Evolutionary conservation across 225 moss, liverwort and hornwort genomes (phyloP), one percentile per base, ranked within the genome.

Genomic region (Pseudisothecium myosuroides): DNA sequence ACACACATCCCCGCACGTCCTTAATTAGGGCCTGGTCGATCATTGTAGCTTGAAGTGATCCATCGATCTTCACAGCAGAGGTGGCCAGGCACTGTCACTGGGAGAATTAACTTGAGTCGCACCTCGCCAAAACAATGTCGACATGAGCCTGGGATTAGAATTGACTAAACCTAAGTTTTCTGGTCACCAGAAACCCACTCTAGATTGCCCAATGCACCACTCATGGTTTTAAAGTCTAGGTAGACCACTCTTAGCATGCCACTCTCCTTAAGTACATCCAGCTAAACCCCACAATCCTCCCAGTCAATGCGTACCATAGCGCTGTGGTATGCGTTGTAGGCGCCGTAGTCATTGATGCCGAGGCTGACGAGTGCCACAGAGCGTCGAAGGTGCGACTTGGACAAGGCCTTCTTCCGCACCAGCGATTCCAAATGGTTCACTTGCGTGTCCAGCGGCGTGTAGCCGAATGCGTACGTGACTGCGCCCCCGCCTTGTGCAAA

Each of bases 331-430:
- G 20, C 27, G 77, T 93, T 94, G 79, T 71, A 90, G 28, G 92
- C 90, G 55, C 88, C 43, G 10, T 94, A 93, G 91, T 94, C 94
- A 28, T 94, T 93, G 78, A 94, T n/a, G 34, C 92, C 94, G 4
- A 94, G 90, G 80, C 92, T 91, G 17, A 94, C 92, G 16, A 93
- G 86, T 7, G 92, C 94, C 68, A 94, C 93, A 10, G 94, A 94
- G 27, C 65, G 87, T 19, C 58, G 68, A 10, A 94, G 91, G 66
- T 94, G 92, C 31, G 45, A 61, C 78, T 74, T 83, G 15, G 90
- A 68, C 72, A 94, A 22, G 6, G n/a, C 87, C 49, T 43, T 86
- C 13, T 21, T 72, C 10, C 62, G 60, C 68, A 94, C 92, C 4
- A 94, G 83, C 36, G 79, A 77, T 73, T 91, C 94, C 47, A 93